Conservation (phyloP, 495 filamentous ascomycete genomes). For the Rhypophila decipiens region DNA sequence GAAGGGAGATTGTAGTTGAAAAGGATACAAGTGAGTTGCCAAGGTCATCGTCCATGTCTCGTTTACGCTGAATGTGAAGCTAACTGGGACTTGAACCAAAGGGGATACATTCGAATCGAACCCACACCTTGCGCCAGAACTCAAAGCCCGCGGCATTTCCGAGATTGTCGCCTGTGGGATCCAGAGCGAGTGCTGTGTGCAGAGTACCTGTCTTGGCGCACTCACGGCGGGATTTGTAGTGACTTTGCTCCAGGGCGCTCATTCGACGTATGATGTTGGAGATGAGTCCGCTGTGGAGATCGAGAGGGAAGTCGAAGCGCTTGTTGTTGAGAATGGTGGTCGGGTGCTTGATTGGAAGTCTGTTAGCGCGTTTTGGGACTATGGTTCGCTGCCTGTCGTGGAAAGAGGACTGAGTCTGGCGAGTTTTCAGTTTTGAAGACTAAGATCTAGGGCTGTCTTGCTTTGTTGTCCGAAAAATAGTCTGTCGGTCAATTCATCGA, state of each 20-base stretch:
- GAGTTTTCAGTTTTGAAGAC: too few relatives aligned
- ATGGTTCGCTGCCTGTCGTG: too few relatives aligned
- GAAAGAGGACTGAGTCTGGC: too few relatives aligned
- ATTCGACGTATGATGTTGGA: conserved; percentile 27
- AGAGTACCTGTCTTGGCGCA: conserved; percentile 22
- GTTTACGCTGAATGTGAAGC: not conserved
- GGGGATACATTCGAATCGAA: conserved; percentile 29
- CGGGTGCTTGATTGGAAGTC: conserved; percentile 19
- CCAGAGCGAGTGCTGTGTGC: conserved; percentile 31
- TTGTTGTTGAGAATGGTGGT: conserved; percentile 12
- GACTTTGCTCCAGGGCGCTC: conserved; percentile 23
- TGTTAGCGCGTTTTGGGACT: conserved; percentile 4
- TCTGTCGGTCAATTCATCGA: too few relatives aligned
- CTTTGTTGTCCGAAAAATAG: too few relatives aligned
- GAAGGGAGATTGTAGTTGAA: conserved; percentile 14
- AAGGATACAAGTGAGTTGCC: conserved; percentile 21
- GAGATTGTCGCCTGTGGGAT: conserved; percentile 25
- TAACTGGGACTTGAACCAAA: not conserved
- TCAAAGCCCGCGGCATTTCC: conserved; percentile 10
- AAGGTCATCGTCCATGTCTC: too few relatives aligned
- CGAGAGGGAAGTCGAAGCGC: conserved; percentile 23
- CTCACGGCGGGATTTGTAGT: conserved; percentile 23
- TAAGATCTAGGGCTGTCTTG: too few relatives aligned
- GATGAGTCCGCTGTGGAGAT: conserved; percentile 20
- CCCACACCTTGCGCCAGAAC: conserved; percentile 14